Percentiles rank a stretch among this genome's conserved stretches.
Evolutionary conservation across 2,329 filamentous ascomycete species (phyloP).

Genomic region (Aspergillus ibericus): DNA sequence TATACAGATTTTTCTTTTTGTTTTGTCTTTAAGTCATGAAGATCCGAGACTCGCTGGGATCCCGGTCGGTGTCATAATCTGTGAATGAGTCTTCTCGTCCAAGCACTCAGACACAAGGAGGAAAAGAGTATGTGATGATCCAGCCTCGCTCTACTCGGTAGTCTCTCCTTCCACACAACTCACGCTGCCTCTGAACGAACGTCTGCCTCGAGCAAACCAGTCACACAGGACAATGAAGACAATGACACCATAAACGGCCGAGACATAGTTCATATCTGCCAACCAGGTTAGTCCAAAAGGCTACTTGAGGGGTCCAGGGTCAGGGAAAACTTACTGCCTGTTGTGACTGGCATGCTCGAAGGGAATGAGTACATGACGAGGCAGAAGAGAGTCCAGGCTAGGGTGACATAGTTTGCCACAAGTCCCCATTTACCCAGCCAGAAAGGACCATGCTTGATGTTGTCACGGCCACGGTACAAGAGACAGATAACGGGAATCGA

Average conservation of each 20-base stretch:
- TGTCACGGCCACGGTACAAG: slow-evolving; percentile 47
- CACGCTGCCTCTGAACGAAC: slow-evolving; percentile 27
- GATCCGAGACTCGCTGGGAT: not conserved
- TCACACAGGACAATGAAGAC: slow-evolving; percentile 37
- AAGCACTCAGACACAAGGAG: not conserved
- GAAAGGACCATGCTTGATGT: slow-evolving; percentile 49
- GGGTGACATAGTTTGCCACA: slow-evolving; percentile 43
- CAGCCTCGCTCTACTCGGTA: slow-evolving; percentile 3
- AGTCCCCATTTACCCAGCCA: slow-evolving; percentile 48
- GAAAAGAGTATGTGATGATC: slow-evolving; percentile 1
- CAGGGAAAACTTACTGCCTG: slow-evolving; percentile 33
- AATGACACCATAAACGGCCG: slow-evolving; percentile 36
- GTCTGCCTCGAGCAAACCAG: slow-evolving; percentile 36
- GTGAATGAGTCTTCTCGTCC: not conserved
- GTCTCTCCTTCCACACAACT: slow-evolving; percentile 10
- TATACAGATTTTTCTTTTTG: slow-evolving; percentile 5
- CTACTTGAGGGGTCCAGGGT: not conserved
- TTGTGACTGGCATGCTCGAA: slow-evolving; percentile 32
- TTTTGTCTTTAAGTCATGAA: not conserved
- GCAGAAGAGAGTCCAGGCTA: slow-evolving; percentile 49
- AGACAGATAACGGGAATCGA: slow-evolving; percentile 49
- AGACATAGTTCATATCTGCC: slow-evolving; percentile 46
- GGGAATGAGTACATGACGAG: slow-evolving; percentile 43
- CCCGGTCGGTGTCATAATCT: not conserved
- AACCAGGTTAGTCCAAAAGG: not conserved